A percentile compares a stretch with the other conserved stretches of the same genome.
These are phyloP conservation scores for Tulasnella sp. DNA, from an alignment of 768 basidiomycete genomes.

Conservation along the genomic window DNA sequence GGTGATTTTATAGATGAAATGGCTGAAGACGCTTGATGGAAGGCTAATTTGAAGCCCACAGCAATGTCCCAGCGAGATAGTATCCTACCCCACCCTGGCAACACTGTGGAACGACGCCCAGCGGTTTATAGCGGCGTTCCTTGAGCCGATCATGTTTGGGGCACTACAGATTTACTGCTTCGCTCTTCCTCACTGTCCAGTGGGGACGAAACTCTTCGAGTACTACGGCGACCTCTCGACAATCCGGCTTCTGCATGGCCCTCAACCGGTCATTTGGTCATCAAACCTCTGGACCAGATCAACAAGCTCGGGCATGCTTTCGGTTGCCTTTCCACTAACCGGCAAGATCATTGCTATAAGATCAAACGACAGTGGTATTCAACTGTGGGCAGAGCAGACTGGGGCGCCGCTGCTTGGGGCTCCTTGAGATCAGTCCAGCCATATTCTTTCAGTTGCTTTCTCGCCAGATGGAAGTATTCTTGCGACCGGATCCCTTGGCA, in stretches of 20 bases:
- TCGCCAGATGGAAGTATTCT: too few species aligned
- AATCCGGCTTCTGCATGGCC: not conserved
- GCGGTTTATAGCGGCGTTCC: not conserved
- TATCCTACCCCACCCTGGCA: too few species aligned
- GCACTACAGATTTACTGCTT: not conserved
- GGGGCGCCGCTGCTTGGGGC: too few species aligned
- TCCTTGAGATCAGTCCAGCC: too few species aligned
- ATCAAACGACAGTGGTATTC: not conserved
- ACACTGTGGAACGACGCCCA: not conserved
- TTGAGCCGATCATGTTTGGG: not conserved
- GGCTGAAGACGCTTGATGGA: too few species aligned
- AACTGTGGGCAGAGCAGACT: not conserved
- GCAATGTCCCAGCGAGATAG: too few species aligned
- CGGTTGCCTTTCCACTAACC: too few species aligned
- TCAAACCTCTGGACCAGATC: not conserved
- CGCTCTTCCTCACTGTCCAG: not conserved
- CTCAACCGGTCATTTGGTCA: not conserved
- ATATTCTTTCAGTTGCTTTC: too few species aligned
- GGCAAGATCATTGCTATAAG: too few species aligned
- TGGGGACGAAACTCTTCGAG: not conserved
- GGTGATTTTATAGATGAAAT: too few species aligned
- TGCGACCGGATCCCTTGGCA: too few species aligned
- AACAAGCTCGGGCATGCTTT: not conserved
- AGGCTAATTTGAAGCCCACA: too few species aligned
- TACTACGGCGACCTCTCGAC: not conserved